These are phyloP conservation scores for Trametes sp. DNA, from an alignment of 1,284 basidiomycete genomes.

Conservation along the genomic window DNA sequence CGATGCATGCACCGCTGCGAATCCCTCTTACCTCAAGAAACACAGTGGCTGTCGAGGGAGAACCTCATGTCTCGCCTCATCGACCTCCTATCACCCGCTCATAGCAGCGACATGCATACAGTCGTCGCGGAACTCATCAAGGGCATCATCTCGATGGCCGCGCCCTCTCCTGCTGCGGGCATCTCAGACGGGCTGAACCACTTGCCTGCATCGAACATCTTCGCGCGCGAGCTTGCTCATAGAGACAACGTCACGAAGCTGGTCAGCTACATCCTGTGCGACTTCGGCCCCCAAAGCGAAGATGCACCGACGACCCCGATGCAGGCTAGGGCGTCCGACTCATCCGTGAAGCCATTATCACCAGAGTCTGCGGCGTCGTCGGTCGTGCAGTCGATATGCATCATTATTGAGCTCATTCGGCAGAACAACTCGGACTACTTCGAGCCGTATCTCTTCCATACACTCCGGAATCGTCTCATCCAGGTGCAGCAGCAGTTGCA, in stretches of 20 bases:
- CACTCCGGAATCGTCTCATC: conserved; percentile 89
- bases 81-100: conserved; percentile 82
- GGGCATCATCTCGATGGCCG: conserved; percentile 93
- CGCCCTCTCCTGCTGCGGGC: conserved; percentile 83
- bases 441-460: conserved; percentile 98
- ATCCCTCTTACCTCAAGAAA: conserved; percentile 44
- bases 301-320: conserved; percentile 30
- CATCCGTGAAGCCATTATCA: conserved; percentile 34
- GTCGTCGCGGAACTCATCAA: conserved; percentile 94
- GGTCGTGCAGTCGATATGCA: conserved; percentile 86
- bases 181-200: conserved; percentile 71
- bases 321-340: background rate
- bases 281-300: conserved; percentile 50
- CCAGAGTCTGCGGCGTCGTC: conserved; percentile 87
- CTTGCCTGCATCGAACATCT: conserved; percentile 82
- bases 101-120: conserved; percentile 83
- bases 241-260: conserved; percentile 78
- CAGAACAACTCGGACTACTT: conserved; percentile 99
- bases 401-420: conserved; percentile 95
- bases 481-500: conserved; percentile 73
- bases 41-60: conserved; percentile 88
- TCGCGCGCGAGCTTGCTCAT: conserved; percentile 90
- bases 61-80: conserved; percentile 86
- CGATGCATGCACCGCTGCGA: conserved; percentile 38
- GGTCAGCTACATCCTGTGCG: conserved; percentile 82